Evolutionary conservation across 2,329 filamentous ascomycete genomes (phyloP), one percentile per base, ranked within the genome.

Genomic region (Claviceps sp.): DNA sequence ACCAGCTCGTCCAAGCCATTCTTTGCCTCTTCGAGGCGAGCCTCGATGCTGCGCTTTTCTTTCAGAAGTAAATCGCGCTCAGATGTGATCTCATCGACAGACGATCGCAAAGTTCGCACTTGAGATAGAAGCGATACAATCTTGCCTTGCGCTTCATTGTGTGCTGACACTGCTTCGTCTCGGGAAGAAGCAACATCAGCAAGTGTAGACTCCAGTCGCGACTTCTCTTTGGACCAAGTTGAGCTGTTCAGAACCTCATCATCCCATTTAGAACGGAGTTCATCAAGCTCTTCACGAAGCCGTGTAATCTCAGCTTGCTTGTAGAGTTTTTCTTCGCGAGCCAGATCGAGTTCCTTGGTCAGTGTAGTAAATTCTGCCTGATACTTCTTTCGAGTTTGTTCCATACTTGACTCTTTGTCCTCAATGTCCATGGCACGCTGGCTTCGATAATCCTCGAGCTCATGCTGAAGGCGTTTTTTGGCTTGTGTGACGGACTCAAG

Each of bases 141-240:
- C 75, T 95, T 95, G 65, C 87, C 79, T 66, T 97, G 93, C 2
- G 90, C 90, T 59, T 97, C 91, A 62, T 93, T 95, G 68, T 98
- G 93, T 0, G 93, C 91, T 60, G 82, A 84, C 49, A 89, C 85
- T 10, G 93, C 91, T 67, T 98, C 93, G 58, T 98, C 91, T 2
- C 91, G 83, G n/a, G 89, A 95, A 48, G 87, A 84, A 11, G 87
- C 85, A 37, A 97, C 80, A 65, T 96, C 89, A 49, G 91, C 83
- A 51, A 98, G 75, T 5, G 89, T 94, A 55, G 89, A 82, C 65
- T 97, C 91, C 42, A 98, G 77, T 16, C 91, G 84, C 16, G 89
- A 80, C 74, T 97, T 97, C 71, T 98, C 91, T 72, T 98, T 98
- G 13, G 90, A 90, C 90, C 93, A 97, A 0, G 91, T 95, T 16